Evolutionary conservation across 768 basidiomycete genomes (phyloP), one percentile per base, ranked within the genome.

Genomic region (Boletellus ananas): DNA sequence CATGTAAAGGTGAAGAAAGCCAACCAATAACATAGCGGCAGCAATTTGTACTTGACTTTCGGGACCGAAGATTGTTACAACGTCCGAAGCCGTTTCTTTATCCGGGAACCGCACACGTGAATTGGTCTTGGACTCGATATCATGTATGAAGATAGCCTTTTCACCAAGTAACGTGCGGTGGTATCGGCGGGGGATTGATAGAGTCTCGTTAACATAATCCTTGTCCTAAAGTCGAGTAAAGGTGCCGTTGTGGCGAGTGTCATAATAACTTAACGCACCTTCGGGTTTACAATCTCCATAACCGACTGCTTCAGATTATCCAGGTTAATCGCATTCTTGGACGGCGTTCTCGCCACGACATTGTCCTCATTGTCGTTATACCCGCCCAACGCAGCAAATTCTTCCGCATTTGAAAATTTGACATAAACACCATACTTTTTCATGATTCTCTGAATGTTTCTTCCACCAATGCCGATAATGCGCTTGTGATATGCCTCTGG

Each of bases 361-460:
- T 99, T 99, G 71, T 99, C 95, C 63, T 97, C 95, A 66, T 95
- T 96, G 67, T 97, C 94, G 61, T 87, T 84, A 67, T 95, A 95
- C 6, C 94, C 95, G 23, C 95, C 95, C 56, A 94, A 78, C 12
- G 87, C 83, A 34, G 93, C 93, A 69, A 94, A 96, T 67, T 98
- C 95, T 59, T 98, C 95, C 11, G 92, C 92, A 67, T 97, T 98
- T 20, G 91, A 92, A 63, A 98, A 99, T 71, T 98, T 98, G 70
- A 99, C 95, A 71, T 97, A 98, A 18, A 97, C 95, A n/a, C 95
- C 95, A 58, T 88, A 96, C 67, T 95, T 93, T 76, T 97, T 97
- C 95, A 99, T 99, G 71, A 99, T 98, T 51, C 93, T 83, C 69
- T 98, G 95, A 52, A 99, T 97, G 70, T 93, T 98, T 63, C 94